Conservation (phyloP, 2,329 filamentous ascomycete species). For the Diaporthe eres region DNA sequence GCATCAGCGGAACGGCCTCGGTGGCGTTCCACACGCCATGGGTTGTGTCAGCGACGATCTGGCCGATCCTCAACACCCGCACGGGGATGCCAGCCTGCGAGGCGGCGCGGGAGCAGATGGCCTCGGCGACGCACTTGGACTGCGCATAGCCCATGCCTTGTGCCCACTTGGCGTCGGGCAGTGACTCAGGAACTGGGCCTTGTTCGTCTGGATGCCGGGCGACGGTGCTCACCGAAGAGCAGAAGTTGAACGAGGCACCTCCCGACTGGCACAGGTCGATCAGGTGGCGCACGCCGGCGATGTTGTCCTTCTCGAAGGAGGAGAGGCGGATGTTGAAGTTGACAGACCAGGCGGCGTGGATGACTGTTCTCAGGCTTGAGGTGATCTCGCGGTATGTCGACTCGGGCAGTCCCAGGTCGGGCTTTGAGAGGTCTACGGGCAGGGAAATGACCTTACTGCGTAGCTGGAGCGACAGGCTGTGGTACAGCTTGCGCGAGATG, state of each 20-base stretch:
- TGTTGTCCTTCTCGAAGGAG: conserved; percentile 64
- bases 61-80: conserved; percentile 62
- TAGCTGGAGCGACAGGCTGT: conserved; percentile 43
- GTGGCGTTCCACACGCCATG: conserved; percentile 65
- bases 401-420: conserved; percentile 55
- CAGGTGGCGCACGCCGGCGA: conserved; percentile 61
- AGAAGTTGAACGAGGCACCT: conserved; percentile 59
- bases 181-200: conserved; percentile 52
- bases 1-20: conserved; percentile 67
- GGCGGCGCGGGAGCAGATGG: conserved; percentile 54
- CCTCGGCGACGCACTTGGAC: conserved; percentile 58
- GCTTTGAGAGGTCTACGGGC: conserved; percentile 55
- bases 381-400: conserved; percentile 48
- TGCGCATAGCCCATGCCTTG: conserved; percentile 60
- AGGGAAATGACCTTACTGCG: conserved; percentile 54
- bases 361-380: conserved; percentile 55
- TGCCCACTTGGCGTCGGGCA: conserved; percentile 54
- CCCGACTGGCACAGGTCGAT: conserved; percentile 51
- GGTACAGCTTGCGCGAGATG: conserved; percentile 29
- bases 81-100: conserved; percentile 49
- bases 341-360: conserved; percentile 69
- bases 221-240: conserved; percentile 64
- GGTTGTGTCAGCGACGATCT: conserved; percentile 63
- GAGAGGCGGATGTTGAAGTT: conserved; percentile 69
- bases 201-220: conserved; percentile 48